phyloP scores from a whole-genome alignment of 768 basidiomycete genomes.

The Gelatoporia subvermispora region DNA sequence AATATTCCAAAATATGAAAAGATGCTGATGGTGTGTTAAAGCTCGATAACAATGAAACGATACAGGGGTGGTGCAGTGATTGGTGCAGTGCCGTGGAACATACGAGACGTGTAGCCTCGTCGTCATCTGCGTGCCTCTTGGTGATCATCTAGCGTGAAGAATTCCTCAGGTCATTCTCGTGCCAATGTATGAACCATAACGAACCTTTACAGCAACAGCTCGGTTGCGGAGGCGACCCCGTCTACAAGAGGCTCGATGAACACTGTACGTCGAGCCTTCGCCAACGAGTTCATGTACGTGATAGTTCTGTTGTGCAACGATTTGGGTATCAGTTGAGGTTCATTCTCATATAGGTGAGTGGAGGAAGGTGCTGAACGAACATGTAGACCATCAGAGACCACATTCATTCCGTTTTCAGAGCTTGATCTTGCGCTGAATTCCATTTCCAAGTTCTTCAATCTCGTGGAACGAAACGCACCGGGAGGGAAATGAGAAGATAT shows the following conservation, averaged over 20 bases:
- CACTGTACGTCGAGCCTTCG: conserved; percentile 20
- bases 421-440: no score
- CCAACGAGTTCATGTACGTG: conserved; percentile 32
- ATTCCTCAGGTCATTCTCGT: background rate
- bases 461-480: no score
- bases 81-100: conserved; percentile 30
- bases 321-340: no score
- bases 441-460: no score
- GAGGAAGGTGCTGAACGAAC: no score
- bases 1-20: conserved; percentile 44
- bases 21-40: conserved; percentile 29
- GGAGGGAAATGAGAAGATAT: no score
- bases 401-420: no score
- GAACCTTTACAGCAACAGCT: conserved; percentile 38
- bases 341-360: no score
- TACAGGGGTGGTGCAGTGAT: conserved; percentile 43
- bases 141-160: background rate
- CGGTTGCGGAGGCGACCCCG: conserved; percentile 41
- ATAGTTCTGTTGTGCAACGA: conserved; percentile 29
- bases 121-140: background rate
- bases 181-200: background rate
- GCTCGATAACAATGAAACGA: conserved; percentile 40
- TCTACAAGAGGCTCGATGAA: conserved; percentile 39
- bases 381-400: no score
- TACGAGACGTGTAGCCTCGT: background rate